Evolutionary conservation across 225 moss, liverwort and hornwort genomes (phyloP).

Genomic region (Asterella californica): DNA sequence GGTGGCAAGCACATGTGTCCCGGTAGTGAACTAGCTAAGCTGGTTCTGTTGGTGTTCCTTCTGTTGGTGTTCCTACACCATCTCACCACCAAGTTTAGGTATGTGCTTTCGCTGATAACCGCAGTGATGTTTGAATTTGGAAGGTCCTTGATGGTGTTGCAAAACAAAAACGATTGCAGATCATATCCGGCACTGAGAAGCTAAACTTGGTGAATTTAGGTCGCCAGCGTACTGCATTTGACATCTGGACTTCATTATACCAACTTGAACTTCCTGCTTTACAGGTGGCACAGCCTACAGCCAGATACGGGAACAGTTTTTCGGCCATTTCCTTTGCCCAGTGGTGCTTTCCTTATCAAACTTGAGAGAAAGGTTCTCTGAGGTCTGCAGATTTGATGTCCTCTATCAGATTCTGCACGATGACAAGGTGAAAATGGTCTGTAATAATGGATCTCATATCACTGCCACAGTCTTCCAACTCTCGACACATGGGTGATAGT

Average conservation of each 20-base stretch:
- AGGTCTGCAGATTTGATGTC: background rate
- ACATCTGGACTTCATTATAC: background rate
- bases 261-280: background rate
- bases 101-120: background rate
- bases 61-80: slow-evolving; percentile 41
- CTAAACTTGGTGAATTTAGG: background rate
- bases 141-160: background rate
- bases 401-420: background rate
- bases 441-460: no score
- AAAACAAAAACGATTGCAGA: no score
- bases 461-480: no score
- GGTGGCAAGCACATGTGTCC: slow-evolving; percentile 44
- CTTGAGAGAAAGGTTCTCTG: background rate
- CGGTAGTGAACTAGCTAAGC: slow-evolving; percentile 45
- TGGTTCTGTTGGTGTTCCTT: slow-evolving; percentile 36
- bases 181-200: background rate
- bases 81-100: slow-evolving; percentile 44
- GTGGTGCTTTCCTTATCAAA: slow-evolving; percentile 34
- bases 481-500: no score
- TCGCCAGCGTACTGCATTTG: background rate
- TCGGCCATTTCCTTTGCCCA: slow-evolving; percentile 39
- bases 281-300: slow-evolving; percentile 36
- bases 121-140: background rate
- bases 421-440: no score
- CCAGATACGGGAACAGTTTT: slow-evolving; percentile 30